These are phyloP conservation scores for Wickerhamiella spandovensis DNA, from an alignment of 805 yeast genomes.

Conservation along the genomic window DNA sequence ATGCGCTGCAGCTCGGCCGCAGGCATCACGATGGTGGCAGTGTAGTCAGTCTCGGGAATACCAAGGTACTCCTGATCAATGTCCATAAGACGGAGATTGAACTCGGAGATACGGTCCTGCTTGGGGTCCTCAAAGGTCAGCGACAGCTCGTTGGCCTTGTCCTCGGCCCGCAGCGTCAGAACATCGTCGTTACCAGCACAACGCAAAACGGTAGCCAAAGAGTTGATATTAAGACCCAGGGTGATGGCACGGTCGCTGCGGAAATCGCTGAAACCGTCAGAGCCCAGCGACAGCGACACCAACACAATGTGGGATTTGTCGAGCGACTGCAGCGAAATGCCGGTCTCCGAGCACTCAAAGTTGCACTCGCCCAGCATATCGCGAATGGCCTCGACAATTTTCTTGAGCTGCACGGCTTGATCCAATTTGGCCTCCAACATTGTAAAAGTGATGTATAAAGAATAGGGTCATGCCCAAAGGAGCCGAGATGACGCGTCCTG, in stretches of 20 bases:
- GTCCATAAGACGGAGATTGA: conserved; percentile 83
- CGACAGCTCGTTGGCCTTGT: conserved; percentile 63
- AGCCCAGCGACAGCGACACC: conserved; percentile 76
- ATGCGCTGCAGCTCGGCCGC: conserved; percentile 77
- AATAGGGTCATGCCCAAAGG: not conserved
- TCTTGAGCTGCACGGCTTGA: conserved; percentile 82
- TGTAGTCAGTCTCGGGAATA: conserved; percentile 88
- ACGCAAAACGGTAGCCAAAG: conserved; percentile 76
- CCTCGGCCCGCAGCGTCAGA: conserved; percentile 81
- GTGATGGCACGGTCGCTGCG: conserved; percentile 92
- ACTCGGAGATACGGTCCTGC: conserved; percentile 87
- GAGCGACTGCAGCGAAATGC: conserved; percentile 92
- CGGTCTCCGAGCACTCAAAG: conserved; percentile 91
- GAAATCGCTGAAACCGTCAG: conserved; percentile 78
- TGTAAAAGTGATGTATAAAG: conserved; percentile 6
- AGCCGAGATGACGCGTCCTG: not conserved
- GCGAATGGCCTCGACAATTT: conserved; percentile 84
- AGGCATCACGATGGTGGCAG: conserved; percentile 77
- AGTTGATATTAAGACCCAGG: conserved; percentile 77
- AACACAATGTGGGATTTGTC: conserved; percentile 93
- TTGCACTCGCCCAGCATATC: conserved; percentile 92
- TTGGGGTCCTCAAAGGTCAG: conserved; percentile 82
- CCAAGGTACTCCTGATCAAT: conserved; percentile 89
- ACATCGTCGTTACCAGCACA: conserved; percentile 86
- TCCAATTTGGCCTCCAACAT: conserved; percentile 98